Evolutionary conservation across 345 rosid genomes (phyloP), one percentile per base, ranked within the genome.

Genomic region (Sonneratia alba): DNA sequence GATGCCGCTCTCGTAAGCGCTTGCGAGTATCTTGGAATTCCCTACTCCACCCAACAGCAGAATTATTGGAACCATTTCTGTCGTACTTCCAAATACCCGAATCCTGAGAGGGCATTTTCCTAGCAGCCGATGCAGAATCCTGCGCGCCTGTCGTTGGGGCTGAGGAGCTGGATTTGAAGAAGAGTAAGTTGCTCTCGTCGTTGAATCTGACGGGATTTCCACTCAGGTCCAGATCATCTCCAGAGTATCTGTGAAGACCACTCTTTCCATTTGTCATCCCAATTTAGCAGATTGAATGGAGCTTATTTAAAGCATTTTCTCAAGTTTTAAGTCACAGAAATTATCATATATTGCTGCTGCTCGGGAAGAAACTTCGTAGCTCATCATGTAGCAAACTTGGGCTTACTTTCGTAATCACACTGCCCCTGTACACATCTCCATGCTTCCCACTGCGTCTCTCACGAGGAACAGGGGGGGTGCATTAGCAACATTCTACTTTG

Each of bases 91-190:
- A 92, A 61, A 86, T 73, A 77, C 88, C 87, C 73, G 96, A 83
- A 81, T 92, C 99, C 72, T 83, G 94, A 36, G 92, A 78, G 72
- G 96, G 87, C 83, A 88, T 72, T 81, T 96, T 96, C 86, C 88
- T 86, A 81, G 91, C 99, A 69, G 96, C 97, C 71, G 99, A 87
- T 66, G 94, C 97, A 77, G 89, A 96, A 85, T 96, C 97, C 63
- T 74, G 64, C 7, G 96, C 79, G 68, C 89, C 89, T 75, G 88
- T 81, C 66, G 87, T 80, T 70, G 87, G 81, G 71, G 77, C 70
- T 9, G 91, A 81, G 36, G 92, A 69, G 74, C 84, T 81, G 3
- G 91, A 72, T 80, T 92, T 89, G 82, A 92, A 91, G 82, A 88
- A 75, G 70, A 90, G 89, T 79, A 85, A 34, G 80, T 82, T 89